Evolutionary conservation across 2,329 filamentous ascomycete species (phyloP).

Genomic region (Trichophyton equinum): DNA sequence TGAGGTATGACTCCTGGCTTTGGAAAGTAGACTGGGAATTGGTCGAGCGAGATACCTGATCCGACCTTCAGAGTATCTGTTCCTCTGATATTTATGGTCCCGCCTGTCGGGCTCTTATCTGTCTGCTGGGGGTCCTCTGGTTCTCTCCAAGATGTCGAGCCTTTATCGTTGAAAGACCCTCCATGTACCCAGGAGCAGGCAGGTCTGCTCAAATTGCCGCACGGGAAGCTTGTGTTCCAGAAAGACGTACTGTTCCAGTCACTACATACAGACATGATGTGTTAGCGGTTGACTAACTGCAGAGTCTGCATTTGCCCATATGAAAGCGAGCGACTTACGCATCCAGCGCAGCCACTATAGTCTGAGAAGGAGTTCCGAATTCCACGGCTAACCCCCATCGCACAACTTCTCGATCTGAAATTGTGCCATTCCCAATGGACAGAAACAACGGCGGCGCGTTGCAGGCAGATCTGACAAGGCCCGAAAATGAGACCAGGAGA

Average conservation of each 20-base stretch:
- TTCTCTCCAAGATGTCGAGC: slow-evolving; percentile 3
- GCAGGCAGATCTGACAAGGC: not conserved
- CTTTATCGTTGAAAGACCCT: not conserved
- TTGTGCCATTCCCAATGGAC: slow-evolving; percentile 4
- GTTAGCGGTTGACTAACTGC: not conserved
- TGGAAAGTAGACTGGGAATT: slow-evolving; percentile 5
- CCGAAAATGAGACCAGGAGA: not conserved
- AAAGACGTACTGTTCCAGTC: slow-evolving; percentile 9
- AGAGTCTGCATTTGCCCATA: not conserved
- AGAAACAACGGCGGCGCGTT: slow-evolving; percentile 5
- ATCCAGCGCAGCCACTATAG: slow-evolving; percentile 2
- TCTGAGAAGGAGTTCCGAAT: slow-evolving; percentile 8
- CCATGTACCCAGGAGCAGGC: slow-evolving; percentile 8
- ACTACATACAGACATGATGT: not conserved
- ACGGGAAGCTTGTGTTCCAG: not conserved
- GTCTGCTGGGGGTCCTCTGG: not conserved
- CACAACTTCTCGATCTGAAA: not conserved
- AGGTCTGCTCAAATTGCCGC: not conserved
- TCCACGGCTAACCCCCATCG: slow-evolving; percentile 7
- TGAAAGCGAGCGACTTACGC: not conserved
- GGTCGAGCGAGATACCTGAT: not conserved
- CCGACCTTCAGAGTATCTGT: slow-evolving; percentile 6
- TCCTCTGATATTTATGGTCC: not conserved
- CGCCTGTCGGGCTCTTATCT: not conserved
- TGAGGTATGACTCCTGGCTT: not conserved